A percentile compares a stretch with the other conserved stretches of the same genome.
phyloP scores from a whole-genome alignment of 2,329 filamentous ascomycete genomes.

The Graphilbum fragrans region DNA sequence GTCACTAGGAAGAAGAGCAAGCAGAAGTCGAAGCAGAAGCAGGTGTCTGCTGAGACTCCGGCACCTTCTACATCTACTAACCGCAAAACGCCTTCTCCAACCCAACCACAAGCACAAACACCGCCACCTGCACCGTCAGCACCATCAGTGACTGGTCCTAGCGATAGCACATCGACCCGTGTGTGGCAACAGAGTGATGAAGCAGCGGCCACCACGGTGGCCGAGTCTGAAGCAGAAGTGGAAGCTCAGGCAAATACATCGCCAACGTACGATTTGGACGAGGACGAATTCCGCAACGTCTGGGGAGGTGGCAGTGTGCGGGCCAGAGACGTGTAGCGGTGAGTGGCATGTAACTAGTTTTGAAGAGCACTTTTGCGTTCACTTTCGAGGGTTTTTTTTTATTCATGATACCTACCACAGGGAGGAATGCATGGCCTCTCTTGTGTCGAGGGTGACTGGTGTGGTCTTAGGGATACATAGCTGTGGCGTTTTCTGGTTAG shows the following conservation, averaged over 20 bases:
- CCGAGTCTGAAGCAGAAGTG: neutral
- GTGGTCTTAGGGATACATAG: too few relatives aligned
- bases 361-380: too few relatives aligned
- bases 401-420: too few relatives aligned
- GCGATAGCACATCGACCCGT: too few relatives aligned
- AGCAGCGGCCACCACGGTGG: neutral
- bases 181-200: conserved; percentile 8
- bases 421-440: too few relatives aligned
- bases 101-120: neutral
- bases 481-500: too few relatives aligned
- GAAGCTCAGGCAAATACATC: neutral
- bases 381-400: too few relatives aligned
- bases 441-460: too few relatives aligned
- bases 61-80: conserved; percentile 1
- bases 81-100: neutral
- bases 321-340: neutral
- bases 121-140: conserved; percentile 9
- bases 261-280: conserved; percentile 10
- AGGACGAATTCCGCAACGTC: conserved; percentile 12
- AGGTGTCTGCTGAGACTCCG: neutral
- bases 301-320: conserved; percentile 7
- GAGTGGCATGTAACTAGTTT: too few relatives aligned
- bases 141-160: too few relatives aligned
- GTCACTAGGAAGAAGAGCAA: conserved; percentile 12
- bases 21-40: conserved; percentile 7